Evolutionary conservation across 2,329 filamentous ascomycete genomes (phyloP).

Genomic region (Corniculantispora saksenae): DNA sequence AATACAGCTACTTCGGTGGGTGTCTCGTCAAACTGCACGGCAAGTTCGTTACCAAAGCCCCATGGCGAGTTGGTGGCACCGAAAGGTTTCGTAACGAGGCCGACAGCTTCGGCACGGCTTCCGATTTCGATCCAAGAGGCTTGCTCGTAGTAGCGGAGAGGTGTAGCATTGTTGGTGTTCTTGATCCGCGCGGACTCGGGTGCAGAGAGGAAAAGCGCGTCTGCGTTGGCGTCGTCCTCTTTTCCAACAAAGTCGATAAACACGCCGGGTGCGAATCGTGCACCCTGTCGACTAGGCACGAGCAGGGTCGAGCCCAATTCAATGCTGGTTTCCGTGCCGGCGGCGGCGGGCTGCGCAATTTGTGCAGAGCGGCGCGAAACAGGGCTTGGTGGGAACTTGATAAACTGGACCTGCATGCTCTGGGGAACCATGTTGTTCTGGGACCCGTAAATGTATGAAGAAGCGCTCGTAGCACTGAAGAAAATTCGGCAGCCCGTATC

Average conservation of each 20-base stretch:
- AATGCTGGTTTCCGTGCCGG: slow-evolving; percentile 40
- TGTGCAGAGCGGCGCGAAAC: slow-evolving; percentile 33
- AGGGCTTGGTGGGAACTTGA: slow-evolving; percentile 79
- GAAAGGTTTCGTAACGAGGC: slow-evolving; percentile 72
- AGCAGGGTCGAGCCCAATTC: slow-evolving; percentile 53
- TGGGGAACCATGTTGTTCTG: slow-evolving; percentile 70
- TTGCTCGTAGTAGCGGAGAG: slow-evolving; percentile 71
- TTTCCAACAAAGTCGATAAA: slow-evolving; percentile 82
- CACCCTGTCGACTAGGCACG: slow-evolving; percentile 51
- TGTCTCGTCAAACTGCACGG: slow-evolving; percentile 88
- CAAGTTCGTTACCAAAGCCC: slow-evolving; percentile 92
- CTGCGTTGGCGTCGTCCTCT: slow-evolving; percentile 57
- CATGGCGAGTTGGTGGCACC: slow-evolving; percentile 65
- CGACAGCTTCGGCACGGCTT: slow-evolving; percentile 74
- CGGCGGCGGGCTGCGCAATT: slow-evolving; percentile 22
- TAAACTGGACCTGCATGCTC: slow-evolving; percentile 97
- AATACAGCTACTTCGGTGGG: slow-evolving; percentile 85
- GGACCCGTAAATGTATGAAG: slow-evolving; percentile 63
- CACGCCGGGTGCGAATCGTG: slow-evolving; percentile 80
- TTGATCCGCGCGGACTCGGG: slow-evolving; percentile 88
- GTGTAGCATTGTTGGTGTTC: slow-evolving; percentile 52
- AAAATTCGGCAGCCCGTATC: slow-evolving; percentile 89
- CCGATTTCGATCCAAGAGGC: slow-evolving; percentile 74
- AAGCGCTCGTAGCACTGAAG: slow-evolving; percentile 82
- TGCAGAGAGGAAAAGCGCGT: slow-evolving; percentile 78